Evolutionary conservation across 2,329 filamentous ascomycete genomes (phyloP).

Genomic region (Chrysoporthe cubensis): DNA sequence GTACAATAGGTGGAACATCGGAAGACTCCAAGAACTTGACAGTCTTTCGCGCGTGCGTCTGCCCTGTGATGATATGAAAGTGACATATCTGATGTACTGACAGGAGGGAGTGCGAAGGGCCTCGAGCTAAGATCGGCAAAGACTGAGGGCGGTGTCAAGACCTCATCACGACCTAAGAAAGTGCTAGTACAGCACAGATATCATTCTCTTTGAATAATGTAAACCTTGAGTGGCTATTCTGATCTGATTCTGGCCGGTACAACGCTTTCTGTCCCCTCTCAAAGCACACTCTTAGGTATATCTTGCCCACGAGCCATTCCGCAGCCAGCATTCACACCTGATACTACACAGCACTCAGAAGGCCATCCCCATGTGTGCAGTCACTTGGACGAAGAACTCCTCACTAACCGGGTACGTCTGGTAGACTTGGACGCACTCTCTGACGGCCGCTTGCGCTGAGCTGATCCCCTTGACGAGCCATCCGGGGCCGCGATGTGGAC

Average conservation of each 20-base stretch:
- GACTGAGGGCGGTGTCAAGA: background rate
- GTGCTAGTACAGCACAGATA: background rate
- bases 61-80: no score
- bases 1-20: background rate
- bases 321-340: background rate
- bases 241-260: background rate
- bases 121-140: background rate
- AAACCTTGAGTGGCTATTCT: background rate
- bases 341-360: background rate
- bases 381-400: background rate
- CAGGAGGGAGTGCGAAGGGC: background rate
- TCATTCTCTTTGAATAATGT: background rate
- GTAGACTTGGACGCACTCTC: background rate
- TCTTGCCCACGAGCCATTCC: background rate
- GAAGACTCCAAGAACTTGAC: background rate
- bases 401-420: background rate
- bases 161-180: background rate
- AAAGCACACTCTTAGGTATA: no score
- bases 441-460: background rate
- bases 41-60: background rate
- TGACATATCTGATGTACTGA: background rate
- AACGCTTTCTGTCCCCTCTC: background rate
- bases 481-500: background rate
- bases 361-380: background rate
- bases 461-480: background rate